Conservation (phyloP, 805 yeast species). For the Barnettozyma populi region DNA sequence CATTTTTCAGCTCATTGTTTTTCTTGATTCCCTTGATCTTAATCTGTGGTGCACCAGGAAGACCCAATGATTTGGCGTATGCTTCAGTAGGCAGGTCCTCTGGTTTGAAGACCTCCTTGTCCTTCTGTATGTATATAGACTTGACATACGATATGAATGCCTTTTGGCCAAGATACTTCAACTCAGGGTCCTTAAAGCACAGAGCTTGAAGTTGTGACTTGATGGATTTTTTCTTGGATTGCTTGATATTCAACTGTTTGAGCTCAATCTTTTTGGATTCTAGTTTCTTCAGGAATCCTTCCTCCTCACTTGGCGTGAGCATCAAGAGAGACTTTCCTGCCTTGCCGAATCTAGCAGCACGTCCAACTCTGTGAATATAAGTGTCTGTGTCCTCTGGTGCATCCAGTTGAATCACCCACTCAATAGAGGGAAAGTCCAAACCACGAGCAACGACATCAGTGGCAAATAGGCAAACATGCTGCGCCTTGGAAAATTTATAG, state of each 20-base stretch:
- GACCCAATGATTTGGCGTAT: conserved; percentile 82
- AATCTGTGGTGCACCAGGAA: conserved; percentile 94
- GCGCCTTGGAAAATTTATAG: conserved; percentile 40
- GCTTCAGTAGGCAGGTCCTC: conserved; percentile 74
- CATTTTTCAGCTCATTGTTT: conserved; percentile 73
- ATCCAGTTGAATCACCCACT: conserved; percentile 84
- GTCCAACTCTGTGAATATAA: conserved; percentile 90
- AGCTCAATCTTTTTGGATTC: conserved; percentile 61
- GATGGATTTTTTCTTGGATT: conserved; percentile 64
- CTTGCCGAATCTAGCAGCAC: conserved; percentile 91
- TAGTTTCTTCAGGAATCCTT: conserved; percentile 63
- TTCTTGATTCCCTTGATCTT: conserved; percentile 53
- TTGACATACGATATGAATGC: conserved; percentile 90
- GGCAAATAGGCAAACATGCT: conserved; percentile 73
- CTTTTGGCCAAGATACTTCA: conserved; percentile 91
- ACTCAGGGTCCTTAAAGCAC: conserved; percentile 85
- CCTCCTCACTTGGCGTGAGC: conserved; percentile 80
- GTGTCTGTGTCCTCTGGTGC: conserved; percentile 93
- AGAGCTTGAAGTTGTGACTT: conserved; percentile 81
- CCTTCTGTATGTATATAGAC: conserved; percentile 80
- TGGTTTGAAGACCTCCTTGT: conserved; percentile 78
- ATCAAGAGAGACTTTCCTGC: conserved; percentile 81
- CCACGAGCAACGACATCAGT: conserved; percentile 99
- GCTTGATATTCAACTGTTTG: conserved; percentile 68
- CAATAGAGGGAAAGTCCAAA: conserved; percentile 91